Evolutionary conservation across 2,329 filamentous ascomycete genomes (phyloP), one percentile per base, ranked within the genome.

Genomic region (Penicillium expansum): DNA sequence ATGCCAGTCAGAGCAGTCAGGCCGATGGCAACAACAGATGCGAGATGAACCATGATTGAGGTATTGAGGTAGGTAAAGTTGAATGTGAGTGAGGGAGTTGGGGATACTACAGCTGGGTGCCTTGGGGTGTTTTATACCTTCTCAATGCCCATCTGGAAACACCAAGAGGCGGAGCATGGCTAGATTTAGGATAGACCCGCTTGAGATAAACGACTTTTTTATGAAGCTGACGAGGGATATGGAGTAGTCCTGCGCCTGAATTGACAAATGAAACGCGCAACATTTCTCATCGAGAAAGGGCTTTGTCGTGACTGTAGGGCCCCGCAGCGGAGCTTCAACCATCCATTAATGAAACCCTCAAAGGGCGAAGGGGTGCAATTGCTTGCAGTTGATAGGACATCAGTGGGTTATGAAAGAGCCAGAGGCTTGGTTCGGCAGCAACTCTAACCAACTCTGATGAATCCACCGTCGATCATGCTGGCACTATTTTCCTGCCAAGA

Each of bases 1-100:
- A 70, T 22, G 56, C 59, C 62, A 29, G 66, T 58, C 18, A 73
- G 61, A 45, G 66, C 63, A 32, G 64, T 50, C 33, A 70, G 56
- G 43, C 66, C 64, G 27, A 66, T 49, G 8, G 65, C 48, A 18
- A 71, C 35, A 37, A 62, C 55, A 48, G 67, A 63, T n/a, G 54
- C 24, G 20, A 67, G 38, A 27, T 60, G 57, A 49, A 67, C 62
- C 62, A 67, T 66, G 14, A n/a, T 49, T 42, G 38, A 41, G 42
- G 37, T n/a, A 37, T 22, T 3, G 30, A 45, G 16, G 43, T 7
- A 42, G 37, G 33, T 13, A 4, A 11, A 13, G 29, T 10, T 41
- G 37, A 41, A 27, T 20, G 14, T 38, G 41, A 35, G 22, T 13
- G 32, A 30, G 18, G 39, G n/a, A 22, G 18, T 44, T 24, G 27